These are phyloP conservation scores for Heterobasidion occidentale DNA, from an alignment of 1,284 basidiomycete species.

Conservation along the genomic window DNA sequence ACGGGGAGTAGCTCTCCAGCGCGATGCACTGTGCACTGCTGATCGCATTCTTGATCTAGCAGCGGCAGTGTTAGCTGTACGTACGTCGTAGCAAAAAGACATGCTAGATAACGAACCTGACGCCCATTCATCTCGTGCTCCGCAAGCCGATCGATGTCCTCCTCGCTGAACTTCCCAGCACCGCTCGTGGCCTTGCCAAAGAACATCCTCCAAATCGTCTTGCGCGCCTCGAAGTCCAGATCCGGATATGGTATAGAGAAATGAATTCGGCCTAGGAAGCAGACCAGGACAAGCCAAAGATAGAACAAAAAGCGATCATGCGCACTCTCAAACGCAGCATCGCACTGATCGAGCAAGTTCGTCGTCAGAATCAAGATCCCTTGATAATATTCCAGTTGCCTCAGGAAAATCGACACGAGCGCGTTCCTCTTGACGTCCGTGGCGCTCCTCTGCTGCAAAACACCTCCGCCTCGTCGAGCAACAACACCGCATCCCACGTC, in stretches of 20 bases:
- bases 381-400: slow-evolving; percentile 24
- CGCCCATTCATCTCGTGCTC: slow-evolving; percentile 8
- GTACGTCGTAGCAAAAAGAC: not conserved
- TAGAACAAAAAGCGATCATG: not conserved
- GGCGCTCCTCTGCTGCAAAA: slow-evolving; percentile 21
- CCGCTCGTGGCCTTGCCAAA: slow-evolving; percentile 6
- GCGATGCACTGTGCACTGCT: slow-evolving; percentile 26
- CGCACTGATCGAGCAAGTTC: slow-evolving; percentile 24
- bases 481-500: slow-evolving; percentile 26
- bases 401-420: slow-evolving; percentile 26
- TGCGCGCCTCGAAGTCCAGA: slow-evolving; percentile 15
- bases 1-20: slow-evolving; percentile 17
- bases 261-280: slow-evolving; percentile 19
- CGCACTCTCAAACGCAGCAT: slow-evolving; percentile 27
- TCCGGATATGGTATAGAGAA: slow-evolving; percentile 22
- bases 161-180: slow-evolving; percentile 1
- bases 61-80: not conserved
- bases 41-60: slow-evolving; percentile 15
- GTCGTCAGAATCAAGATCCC: slow-evolving; percentile 32
- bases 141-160: slow-evolving; percentile 7
- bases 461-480: slow-evolving; percentile 31
- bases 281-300: not conserved
- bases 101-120: slow-evolving; percentile 6
- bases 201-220: slow-evolving; percentile 20
- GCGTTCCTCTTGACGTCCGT: slow-evolving; percentile 23